A percentile compares a stretch with the other conserved stretches of the same genome.
These are phyloP conservation scores for Pugionium dolabratum DNA, from an alignment of 345 rosid species.

Conservation along the genomic window DNA sequence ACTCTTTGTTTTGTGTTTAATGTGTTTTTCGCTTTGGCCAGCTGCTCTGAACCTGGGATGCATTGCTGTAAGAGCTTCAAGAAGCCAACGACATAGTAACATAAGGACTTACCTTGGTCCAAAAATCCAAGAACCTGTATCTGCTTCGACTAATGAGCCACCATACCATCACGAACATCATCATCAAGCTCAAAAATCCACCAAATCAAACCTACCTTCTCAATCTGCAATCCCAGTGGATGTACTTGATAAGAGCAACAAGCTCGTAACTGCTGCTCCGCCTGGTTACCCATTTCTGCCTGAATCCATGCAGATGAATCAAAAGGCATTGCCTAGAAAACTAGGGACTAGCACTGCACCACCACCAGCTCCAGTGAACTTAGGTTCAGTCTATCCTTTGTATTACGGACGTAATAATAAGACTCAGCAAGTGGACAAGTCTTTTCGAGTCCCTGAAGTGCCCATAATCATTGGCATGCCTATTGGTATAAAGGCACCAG, in stretches of 20 bases:
- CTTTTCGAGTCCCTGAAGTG: conserved; percentile 44
- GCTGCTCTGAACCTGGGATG: conserved; percentile 97
- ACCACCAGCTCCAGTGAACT: conserved; percentile 27
- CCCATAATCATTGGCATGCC: conserved; percentile 75
- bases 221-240: conserved; percentile 21
- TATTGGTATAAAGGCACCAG: conserved; percentile 49
- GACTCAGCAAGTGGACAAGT: conserved; percentile 42
- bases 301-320: conserved; percentile 45
- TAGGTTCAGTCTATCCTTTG: conserved; percentile 70
- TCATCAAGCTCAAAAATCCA: conserved; percentile 30
- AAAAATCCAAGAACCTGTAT: conserved; percentile 55
- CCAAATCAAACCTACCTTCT: conserved; percentile 16
- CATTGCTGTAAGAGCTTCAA: conserved; percentile 85
- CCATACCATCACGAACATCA: conserved; percentile 40
- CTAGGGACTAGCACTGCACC: conserved; percentile 41
- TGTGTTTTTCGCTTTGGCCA: conserved; percentile 32
- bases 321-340: conserved; percentile 36
- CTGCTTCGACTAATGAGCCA: conserved; percentile 45
- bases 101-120: conserved; percentile 81
- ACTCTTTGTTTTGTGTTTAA: not conserved
- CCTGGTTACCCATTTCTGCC: conserved; percentile 45
- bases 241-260: conserved; percentile 38
- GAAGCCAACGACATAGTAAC: conserved; percentile 91
- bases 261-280: conserved; percentile 31
- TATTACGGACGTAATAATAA: conserved; percentile 58